Base-by-base conservation (phyloP, 2,329 filamentous ascomycete genomes). In the Fusarium temperatum region DNA sequence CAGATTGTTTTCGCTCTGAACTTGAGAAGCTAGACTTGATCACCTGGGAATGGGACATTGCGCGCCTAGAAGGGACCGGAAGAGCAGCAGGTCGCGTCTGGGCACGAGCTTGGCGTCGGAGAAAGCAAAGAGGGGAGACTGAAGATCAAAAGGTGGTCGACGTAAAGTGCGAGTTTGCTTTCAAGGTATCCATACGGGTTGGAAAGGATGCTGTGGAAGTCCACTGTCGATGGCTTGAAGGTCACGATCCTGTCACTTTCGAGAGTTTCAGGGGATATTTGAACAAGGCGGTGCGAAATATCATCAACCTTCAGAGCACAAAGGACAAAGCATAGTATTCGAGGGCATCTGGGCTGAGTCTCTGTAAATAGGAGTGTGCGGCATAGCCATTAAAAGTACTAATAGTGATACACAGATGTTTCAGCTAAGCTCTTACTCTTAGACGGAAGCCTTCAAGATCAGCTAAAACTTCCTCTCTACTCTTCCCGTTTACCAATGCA, bases 191-290 rank as follows among this genome's bases (percentile, higher is more conserved):
- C n/a, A 78, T 91, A 28, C 83, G 81, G 5, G 80, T 84, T 3
- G 78, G 82, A 24, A 80, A 80, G 57, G 76, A 79, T 4, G 79
- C 82, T 24, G 84, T 91, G 0, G 81, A 79, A 5, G 83, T 92
- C 9, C 75, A 82, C 9, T 85, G 93, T 61, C 86, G 93, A 38
- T 84, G 82, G 95, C 79, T 94, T 2, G 91, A 94, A 76, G 96
- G 96, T 0, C 85, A 87, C 11, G 93, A 97, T 74, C 85, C 88
- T 24, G 87, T 91, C 2, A 79, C 96, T 0, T 98, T 96, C 81
- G 93, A 97, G 83, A 98, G 95, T 80, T 94, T 99, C 72, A 92
- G 91, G 68, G 95, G 94, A 0, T 94, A 95, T 85, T 73, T 97
- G 50, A 93, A 91, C 81, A 70, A 79, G 14, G 85, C 78, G 9